Evolutionary conservation across 1,284 basidiomycete genomes (phyloP), one percentile per base, ranked within the genome.

Genomic region (Sporisorium sorghi): DNA sequence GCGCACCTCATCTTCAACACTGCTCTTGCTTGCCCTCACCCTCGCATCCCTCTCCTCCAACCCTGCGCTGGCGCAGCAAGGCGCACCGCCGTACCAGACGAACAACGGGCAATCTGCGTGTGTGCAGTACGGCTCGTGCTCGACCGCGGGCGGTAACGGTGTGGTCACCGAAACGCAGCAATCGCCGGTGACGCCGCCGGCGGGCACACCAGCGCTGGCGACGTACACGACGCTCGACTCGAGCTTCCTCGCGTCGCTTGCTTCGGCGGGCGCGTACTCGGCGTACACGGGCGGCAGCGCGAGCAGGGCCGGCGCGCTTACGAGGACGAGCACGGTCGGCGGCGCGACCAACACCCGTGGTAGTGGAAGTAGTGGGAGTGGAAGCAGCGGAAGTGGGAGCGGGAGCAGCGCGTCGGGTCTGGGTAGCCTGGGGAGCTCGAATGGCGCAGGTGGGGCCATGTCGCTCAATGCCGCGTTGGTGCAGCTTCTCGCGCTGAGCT

Each of bases 101-200:
- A 48, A 73, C 57, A 73, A 73, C 23, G 51, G 39, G 19, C 61
- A 65, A 44, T 42, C 35, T 3, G 71, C 65, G 1, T 73, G 65
- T 35, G 61, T 73, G 12, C 19, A 73, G 47, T 73, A 32, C 52
- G 71, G 71, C 14, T 62, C 60, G 1, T 73, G 71, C 44, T 42
- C 60, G 0, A 69, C 65, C 17, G 61, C 60, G 0, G 57, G 60
- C 12, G 61, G 65, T 1, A 55, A 55, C 19, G 43, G 49, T 9
- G 49, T 64, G 5, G 12, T 57, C 28, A 73, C 71, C 1, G 65
- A 50, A 0, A 61, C 71, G 1, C 65, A 73, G 32, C 69, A 73
- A 35, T 43, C 51, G 9, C 71, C 71, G 17, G 65, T 73, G 8
- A 73, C 65, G 7, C 12, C 30, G 7, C 71, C 71, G 1, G 71